These are phyloP conservation scores for Xylaria sp. DNA, from an alignment of 2,329 filamentous ascomycete species.

Conservation along the genomic window DNA sequence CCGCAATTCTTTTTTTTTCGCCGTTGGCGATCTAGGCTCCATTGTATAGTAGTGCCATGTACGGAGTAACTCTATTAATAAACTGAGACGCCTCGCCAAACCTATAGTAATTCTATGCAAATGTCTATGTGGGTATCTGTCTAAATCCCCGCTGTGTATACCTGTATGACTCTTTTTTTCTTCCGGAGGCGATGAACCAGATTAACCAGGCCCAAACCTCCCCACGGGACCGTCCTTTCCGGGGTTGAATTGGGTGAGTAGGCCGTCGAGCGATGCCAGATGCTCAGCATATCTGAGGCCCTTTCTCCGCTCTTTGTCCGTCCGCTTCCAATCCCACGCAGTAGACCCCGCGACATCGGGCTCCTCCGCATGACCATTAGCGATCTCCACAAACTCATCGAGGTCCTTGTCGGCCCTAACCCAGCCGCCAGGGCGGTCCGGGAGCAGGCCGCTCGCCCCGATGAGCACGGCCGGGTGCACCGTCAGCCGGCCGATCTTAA, in stretches of 20 bases:
- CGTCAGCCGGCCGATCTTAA: constrained; percentile 84
- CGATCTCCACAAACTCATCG: constrained; percentile 36
- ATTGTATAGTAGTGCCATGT: not conserved
- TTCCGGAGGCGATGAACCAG: not conserved
- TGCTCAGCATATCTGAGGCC: constrained; percentile 67
- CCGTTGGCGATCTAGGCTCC: not conserved
- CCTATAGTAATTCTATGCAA: constrained; percentile 15
- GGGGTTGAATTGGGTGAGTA: constrained; percentile 64
- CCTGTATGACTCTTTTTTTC: constrained; percentile 1
- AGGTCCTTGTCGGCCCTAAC: constrained; percentile 54
- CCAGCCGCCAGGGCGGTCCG: constrained; percentile 76
- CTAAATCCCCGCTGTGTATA: constrained; percentile 29
- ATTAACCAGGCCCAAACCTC: constrained; percentile 58
- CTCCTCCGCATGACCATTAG: constrained; percentile 52
- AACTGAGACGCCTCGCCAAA: constrained; percentile 1
- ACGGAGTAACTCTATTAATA: too few relatives aligned
- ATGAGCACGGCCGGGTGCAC: constrained; percentile 84
- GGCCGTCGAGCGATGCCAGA: constrained; percentile 67
- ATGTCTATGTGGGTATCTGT: constrained; percentile 27
- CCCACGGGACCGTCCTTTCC: constrained; percentile 64
- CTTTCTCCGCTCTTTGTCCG: constrained; percentile 65
- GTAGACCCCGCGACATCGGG: constrained; percentile 51
- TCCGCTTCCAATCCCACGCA: constrained; percentile 68
- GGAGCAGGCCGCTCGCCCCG: constrained; percentile 77
- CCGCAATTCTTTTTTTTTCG: constrained; percentile 5